These are phyloP conservation scores for Tuber calosporum DNA, from an alignment of 495 filamentous ascomycete genomes.

Conservation along the genomic window DNA sequence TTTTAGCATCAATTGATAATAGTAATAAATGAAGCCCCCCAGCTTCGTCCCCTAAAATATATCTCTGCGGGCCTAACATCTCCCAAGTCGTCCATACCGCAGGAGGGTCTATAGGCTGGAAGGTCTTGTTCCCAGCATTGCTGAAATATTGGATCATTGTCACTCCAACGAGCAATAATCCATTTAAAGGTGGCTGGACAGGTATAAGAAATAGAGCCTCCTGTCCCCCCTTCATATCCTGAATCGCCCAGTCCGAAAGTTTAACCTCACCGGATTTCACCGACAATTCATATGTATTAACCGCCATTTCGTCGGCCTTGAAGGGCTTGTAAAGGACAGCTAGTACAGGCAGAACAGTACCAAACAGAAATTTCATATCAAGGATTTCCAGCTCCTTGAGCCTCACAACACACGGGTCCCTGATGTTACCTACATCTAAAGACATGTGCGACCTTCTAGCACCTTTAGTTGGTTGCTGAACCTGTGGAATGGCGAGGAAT, in stretches of 20 bases:
- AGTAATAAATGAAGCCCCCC: constrained; percentile 62
- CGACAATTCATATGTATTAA: constrained; percentile 52
- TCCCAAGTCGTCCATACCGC: constrained; percentile 86
- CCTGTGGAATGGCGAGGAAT: constrained; percentile 64
- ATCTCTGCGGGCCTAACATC: constrained; percentile 68
- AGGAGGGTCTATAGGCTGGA: constrained; percentile 58
- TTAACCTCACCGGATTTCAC: background rate
- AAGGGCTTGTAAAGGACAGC: constrained; percentile 77
- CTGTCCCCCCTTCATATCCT: background rate
- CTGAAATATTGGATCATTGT: constrained; percentile 76
- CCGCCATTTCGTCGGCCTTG: constrained; percentile 56
- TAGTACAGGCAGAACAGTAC: constrained; percentile 65
- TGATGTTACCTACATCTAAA: constrained; percentile 52
- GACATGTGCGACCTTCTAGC: constrained; percentile 43
- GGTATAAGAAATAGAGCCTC: constrained; percentile 80
- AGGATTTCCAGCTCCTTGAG: constrained; percentile 83
- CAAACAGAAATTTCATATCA: constrained; percentile 71
- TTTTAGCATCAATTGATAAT: constrained; percentile 29
- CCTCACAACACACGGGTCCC: constrained; percentile 62
- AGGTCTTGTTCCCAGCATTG: constrained; percentile 56
- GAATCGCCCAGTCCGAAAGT: background rate
- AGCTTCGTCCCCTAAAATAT: constrained; percentile 83
- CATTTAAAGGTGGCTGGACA: constrained; percentile 58
- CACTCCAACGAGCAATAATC: constrained; percentile 77
- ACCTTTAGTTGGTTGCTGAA: constrained; percentile 44